Conservation (phyloP, 2,329 filamentous ascomycete species). For the Sclerotiophoma versabilis region DNA sequence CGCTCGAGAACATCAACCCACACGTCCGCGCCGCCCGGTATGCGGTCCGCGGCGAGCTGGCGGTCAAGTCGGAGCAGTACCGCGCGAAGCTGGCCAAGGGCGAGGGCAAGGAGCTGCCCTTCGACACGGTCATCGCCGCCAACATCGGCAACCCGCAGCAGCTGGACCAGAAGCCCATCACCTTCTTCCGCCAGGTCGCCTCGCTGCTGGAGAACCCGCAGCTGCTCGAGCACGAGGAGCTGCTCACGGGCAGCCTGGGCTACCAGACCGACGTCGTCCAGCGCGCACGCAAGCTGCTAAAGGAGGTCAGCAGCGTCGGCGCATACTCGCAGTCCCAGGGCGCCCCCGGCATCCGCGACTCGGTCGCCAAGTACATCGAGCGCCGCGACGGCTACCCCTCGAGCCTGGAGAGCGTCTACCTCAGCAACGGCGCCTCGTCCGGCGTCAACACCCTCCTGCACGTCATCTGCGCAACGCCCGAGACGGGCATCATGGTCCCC, state of each 20-base stretch:
- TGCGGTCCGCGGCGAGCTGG: constrained; percentile 94
- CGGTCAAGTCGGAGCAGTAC: constrained; percentile 91
- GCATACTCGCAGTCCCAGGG: constrained; percentile 96
- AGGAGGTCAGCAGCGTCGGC: constrained; percentile 86
- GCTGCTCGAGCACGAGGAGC: constrained; percentile 81
- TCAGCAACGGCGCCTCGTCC: constrained; percentile 89
- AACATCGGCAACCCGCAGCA: constrained; percentile 99
- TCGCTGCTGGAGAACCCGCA: constrained; percentile 90
- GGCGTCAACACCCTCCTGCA: constrained; percentile 94
- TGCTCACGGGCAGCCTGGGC: constrained; percentile 75
- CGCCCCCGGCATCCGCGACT: constrained; percentile 83
- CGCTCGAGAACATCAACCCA: constrained; percentile 88
- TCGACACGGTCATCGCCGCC: constrained; percentile 89
- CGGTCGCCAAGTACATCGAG: constrained; percentile 92
- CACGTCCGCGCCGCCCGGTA: constrained; percentile 89
- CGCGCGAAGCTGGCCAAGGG: constrained; percentile 71
- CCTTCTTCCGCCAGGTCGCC: constrained; percentile 97
- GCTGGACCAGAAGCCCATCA: constrained; percentile 98
- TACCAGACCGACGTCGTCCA: constrained; percentile 91
- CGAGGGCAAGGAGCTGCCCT: constrained; percentile 74
- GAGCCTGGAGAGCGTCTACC: constrained; percentile 81
- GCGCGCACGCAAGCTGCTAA: constrained; percentile 80
- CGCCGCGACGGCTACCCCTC: constrained; percentile 88
- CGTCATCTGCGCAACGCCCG: constrained; percentile 79
- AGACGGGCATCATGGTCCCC: constrained; percentile 86